Conservation (phyloP, 176 grass and related monocot genomes). For the Poa annua region DNA sequence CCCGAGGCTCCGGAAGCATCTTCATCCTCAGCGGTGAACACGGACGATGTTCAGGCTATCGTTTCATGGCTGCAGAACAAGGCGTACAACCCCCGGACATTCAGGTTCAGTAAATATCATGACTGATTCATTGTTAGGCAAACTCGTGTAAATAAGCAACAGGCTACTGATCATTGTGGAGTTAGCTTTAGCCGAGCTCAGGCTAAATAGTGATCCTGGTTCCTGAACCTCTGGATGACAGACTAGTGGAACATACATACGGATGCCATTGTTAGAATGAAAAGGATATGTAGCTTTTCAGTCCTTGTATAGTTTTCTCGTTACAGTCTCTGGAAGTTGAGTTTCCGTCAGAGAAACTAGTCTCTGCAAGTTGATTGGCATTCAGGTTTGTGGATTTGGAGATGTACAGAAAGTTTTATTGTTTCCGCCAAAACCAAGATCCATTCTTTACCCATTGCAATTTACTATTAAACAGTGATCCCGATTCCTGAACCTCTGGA, state of each 20-base stretch:
- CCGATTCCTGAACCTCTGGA: background rate
- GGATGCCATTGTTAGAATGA: background rate
- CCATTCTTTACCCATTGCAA: background rate
- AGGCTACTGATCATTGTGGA: background rate
- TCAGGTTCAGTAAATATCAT: slow-evolving; percentile 24
- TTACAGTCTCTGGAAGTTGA: background rate
- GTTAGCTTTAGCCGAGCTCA: no score
- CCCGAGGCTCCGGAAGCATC: background rate
- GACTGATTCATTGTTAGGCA: no score
- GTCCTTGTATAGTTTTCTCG: slow-evolving; percentile 12
- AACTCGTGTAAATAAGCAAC: slow-evolving; percentile 14
- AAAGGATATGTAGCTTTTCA: background rate
- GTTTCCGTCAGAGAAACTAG: background rate
- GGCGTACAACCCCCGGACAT: slow-evolving; percentile 35
- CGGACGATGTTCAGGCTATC: slow-evolving; percentile 32
- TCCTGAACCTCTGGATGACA: slow-evolving; percentile 3
- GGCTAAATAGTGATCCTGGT: no score
- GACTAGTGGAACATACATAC: slow-evolving; percentile 18
- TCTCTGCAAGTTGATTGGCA: background rate
- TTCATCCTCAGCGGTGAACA: background rate
- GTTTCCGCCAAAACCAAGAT: background rate
- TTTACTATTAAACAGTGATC: no score
- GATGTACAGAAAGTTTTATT: background rate
- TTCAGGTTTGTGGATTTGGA: background rate
- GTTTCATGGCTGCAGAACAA: slow-evolving; percentile 56